Base-by-base conservation (phyloP, 2,329 filamentous ascomycete species). In the Chaetomium strumarium region DNA sequence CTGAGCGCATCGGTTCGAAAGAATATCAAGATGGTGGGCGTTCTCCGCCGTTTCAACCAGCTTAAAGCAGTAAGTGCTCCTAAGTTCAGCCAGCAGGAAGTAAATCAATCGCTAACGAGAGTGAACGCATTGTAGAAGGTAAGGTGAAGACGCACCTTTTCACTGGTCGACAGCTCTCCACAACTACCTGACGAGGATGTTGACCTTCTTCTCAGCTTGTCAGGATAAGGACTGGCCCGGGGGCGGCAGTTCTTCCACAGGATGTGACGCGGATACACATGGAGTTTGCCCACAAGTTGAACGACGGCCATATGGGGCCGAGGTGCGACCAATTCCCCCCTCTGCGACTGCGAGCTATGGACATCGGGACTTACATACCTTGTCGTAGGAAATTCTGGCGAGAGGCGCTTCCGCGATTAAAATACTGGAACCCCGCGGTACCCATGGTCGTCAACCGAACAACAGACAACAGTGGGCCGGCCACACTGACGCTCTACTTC, bases 401-500 rank as follows among this genome's bases (percentile, higher is more conserved):
- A 58, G 76, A 84, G 55, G 86, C 84, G 67, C 83, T 97, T 44
- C 88, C 89, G 19, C 83, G 89, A 52, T 77, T 99, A 60, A 96
- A 99, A 77, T 99, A 85, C 74, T 86, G 95, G 77, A 99, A 99
- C 69, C 93, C 93, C 0, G 73, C 83, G 12, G 70, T 96, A 42
- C 82, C 86, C 40, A 95, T 97, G 79, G 84, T 88, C 54, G 81
- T 96, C 63, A 85, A 86, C 68, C 86, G 88, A 54, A 84, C 80
- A 58, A 63, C 68, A 36, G 71, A 84, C 41, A 75, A 82, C 60
- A 68, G 73, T 5, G 74, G 74, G 19, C 73, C 79, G 7, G 80
- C 86, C 13, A 76, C 73, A 43, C 75, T 90, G 71, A 83, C 80
- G 55, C 74, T 91, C 62, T 85, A 85, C 71, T 79, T 85, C 61